Percentiles rank a stretch among this genome's conserved stretches.
These are phyloP conservation scores for Zopfochytrium polystomum DNA, from an alignment of 371 early-diverging fungal genomes.

Conservation along the genomic window DNA sequence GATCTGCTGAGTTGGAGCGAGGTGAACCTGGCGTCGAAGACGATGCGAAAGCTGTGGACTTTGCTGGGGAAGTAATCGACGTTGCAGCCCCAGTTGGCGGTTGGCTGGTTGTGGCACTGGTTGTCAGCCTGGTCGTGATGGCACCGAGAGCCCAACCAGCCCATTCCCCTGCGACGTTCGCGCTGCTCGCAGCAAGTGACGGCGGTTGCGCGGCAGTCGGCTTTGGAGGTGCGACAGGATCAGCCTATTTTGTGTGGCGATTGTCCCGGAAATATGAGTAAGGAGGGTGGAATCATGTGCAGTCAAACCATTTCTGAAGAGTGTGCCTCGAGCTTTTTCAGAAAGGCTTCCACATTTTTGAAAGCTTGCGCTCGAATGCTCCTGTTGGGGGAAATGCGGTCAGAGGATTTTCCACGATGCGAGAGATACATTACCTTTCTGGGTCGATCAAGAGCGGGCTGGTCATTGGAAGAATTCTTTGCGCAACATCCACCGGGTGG, in stretches of 20 bases:
- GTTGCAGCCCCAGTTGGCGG: not conserved
- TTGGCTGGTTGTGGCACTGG: not conserved
- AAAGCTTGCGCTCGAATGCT: conserved; percentile 79
- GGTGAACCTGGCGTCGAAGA: not conserved
- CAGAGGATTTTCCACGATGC: not conserved
- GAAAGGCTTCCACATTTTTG: conserved; percentile 64
- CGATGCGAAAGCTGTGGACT: not conserved
- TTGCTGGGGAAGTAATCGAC: not conserved
- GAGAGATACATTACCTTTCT: conserved; percentile 60
- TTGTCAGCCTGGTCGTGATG: conserved; percentile 42
- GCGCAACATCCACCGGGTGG: conserved; percentile 69
- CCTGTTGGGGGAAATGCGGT: conserved; percentile 11
- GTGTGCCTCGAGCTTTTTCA: conserved; percentile 62
- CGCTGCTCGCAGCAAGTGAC: not conserved
- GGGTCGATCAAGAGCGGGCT: conserved; percentile 76
- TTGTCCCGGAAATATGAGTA: not conserved
- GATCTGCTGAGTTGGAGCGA: not conserved
- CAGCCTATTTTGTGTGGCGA: conserved; percentile 3
- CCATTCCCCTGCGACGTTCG: conserved; percentile 40
- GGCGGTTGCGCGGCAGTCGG: not conserved
- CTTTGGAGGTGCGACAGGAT: not conserved
- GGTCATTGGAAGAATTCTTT: conserved; percentile 71
- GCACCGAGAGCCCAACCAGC: conserved; percentile 77
- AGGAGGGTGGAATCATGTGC: not conserved
- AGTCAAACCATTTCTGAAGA: conserved; percentile 64